These are phyloP conservation scores for Pythium dissotocum DNA, from an alignment of 352 stramenopile genomes.

Conservation along the genomic window DNA sequence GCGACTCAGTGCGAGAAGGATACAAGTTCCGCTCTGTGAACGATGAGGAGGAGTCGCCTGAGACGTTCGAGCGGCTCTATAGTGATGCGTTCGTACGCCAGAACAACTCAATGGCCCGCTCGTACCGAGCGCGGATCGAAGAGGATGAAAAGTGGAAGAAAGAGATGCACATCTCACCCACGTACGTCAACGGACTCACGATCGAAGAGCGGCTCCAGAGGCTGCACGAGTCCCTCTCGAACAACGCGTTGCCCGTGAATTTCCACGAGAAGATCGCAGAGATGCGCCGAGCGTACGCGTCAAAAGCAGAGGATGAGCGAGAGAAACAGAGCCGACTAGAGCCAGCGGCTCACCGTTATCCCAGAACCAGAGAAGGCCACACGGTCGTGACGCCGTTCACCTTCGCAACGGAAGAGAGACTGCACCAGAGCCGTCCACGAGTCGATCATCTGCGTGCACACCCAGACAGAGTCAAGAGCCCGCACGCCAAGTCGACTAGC, in stretches of 20 bases:
- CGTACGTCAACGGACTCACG: slow-evolving; percentile 50
- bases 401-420: slow-evolving; percentile 41
- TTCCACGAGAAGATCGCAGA: slow-evolving; percentile 55
- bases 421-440: background rate
- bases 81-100: slow-evolving; percentile 54
- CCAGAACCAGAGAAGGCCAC: slow-evolving; percentile 36
- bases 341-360: slow-evolving; percentile 30
- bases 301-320: slow-evolving; percentile 33
- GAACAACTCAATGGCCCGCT: slow-evolving; percentile 42
- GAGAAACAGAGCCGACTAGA: slow-evolving; percentile 36
- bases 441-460: background rate
- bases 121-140: slow-evolving; percentile 39
- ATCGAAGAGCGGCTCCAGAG: slow-evolving; percentile 51
- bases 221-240: slow-evolving; percentile 41
- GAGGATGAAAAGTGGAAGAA: slow-evolving; percentile 46
- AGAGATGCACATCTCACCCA: slow-evolving; percentile 40
- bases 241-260: slow-evolving; percentile 44
- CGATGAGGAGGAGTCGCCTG: background rate
- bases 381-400: slow-evolving; percentile 53
- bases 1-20: slow-evolving; percentile 6
- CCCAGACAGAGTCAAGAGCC: too few relatives aligned
- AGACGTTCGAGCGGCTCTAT: slow-evolving; percentile 53
- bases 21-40: slow-evolving; percentile 6
- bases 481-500: background rate
- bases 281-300: slow-evolving; percentile 42